phyloP scores from a whole-genome alignment of 2,329 filamentous ascomycete genomes.

The Lecanicillium sp. region DNA sequence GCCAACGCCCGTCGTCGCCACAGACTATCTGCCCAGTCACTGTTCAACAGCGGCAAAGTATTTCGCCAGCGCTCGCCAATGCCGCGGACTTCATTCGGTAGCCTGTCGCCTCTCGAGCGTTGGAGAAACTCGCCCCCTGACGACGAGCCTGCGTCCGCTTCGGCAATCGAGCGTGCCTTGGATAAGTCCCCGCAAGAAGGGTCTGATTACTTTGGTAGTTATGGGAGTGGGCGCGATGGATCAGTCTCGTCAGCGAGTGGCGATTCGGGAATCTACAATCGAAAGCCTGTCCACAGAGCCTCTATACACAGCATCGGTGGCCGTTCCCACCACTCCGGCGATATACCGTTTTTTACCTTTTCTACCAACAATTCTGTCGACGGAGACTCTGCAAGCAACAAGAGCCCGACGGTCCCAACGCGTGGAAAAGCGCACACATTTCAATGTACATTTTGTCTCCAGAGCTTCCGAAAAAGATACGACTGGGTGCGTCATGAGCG shows the following conservation, averaged over 20 bases:
- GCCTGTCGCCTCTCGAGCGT: constrained; percentile 42
- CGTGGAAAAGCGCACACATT: constrained; percentile 22
- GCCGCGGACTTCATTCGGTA: constrained; percentile 27
- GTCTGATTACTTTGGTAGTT: constrained; percentile 18
- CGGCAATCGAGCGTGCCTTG: constrained; percentile 33
- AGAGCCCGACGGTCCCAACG: not conserved
- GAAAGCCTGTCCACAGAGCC: constrained; percentile 14
- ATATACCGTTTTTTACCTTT: not conserved
- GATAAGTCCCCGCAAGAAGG: not conserved
- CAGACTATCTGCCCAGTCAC: constrained; percentile 28
- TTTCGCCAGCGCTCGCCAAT: constrained; percentile 38
- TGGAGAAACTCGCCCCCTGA: constrained; percentile 38
- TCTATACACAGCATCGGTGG: constrained; percentile 18
- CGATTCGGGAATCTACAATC: constrained; percentile 22
- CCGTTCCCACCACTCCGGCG: constrained; percentile 14
- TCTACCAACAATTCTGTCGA: constrained; percentile 15
- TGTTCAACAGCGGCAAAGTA: constrained; percentile 20
- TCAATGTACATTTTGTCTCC: constrained; percentile 33
- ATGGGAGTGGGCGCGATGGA: constrained; percentile 21
- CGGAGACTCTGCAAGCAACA: not conserved
- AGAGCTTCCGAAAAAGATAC: constrained; percentile 34
- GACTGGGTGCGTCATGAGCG: constrained; percentile 44
- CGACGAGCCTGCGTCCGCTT: constrained; percentile 35
- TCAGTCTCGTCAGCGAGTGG: constrained; percentile 27
- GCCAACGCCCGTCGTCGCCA: constrained; percentile 44